Percentiles rank a stretch among this genome's conserved stretches.
phyloP scores from a whole-genome alignment of 495 filamentous ascomycete genomes.

The Umbilicaria muhlenbergii region DNA sequence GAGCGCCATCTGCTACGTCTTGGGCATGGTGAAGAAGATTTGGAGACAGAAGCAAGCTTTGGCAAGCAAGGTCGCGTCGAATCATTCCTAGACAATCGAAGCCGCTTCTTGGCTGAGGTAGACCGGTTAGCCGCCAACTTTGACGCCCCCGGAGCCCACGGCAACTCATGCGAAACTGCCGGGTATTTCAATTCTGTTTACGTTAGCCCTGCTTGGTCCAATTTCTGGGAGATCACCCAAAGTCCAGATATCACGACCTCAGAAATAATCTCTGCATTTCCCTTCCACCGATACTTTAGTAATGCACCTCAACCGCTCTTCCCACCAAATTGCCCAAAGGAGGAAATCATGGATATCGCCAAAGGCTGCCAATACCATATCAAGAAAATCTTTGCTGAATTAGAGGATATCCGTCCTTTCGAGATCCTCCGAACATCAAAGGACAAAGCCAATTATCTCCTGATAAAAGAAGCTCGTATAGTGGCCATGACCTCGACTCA shows the following conservation, averaged over 20 bases:
- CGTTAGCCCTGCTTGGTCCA: conserved; percentile 73
- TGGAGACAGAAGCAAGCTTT: conserved; percentile 73
- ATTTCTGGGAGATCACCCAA: conserved; percentile 52
- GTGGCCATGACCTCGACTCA: conserved; percentile 98
- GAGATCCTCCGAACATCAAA: conserved; percentile 77
- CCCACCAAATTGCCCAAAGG: conserved; percentile 40
- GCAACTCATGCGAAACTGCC: conserved; percentile 89
- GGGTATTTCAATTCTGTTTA: conserved; percentile 93
- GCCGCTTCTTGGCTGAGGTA: conserved; percentile 66
- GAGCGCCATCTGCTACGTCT: conserved; percentile 84
- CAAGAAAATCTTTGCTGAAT: conserved; percentile 76
- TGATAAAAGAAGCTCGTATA: conserved; percentile 87
- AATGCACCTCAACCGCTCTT: conserved; percentile 82
- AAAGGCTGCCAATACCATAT: conserved; percentile 85
- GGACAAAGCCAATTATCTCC: conserved; percentile 89
- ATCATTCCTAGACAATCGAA: conserved; percentile 83
- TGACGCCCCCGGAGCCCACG: conserved; percentile 77
- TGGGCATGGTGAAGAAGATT: conserved; percentile 88
- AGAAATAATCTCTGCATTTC: conserved; percentile 61
- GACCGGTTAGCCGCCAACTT: conserved; percentile 71
- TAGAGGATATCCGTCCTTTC: conserved; percentile 89
- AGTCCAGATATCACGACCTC: conserved; percentile 30
- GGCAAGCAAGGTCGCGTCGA: conserved; percentile 94
- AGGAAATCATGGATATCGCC: conserved; percentile 59
- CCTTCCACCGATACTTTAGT: conserved; percentile 79